Evolutionary conservation across 2,329 filamentous ascomycete species (phyloP).

Genomic region (Fusarium mundagurra): DNA sequence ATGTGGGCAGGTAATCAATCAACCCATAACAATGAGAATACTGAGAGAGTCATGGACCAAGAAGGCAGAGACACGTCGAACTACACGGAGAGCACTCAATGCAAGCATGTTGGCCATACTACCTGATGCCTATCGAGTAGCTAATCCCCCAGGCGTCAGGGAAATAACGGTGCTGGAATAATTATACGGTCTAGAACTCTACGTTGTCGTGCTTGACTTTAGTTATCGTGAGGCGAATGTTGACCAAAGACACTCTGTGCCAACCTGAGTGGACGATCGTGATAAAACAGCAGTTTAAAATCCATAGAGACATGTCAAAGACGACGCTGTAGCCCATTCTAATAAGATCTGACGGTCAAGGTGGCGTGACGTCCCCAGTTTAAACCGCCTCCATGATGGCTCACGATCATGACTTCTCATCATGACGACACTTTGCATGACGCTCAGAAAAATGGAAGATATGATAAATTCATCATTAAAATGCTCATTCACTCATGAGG

Average conservation of each 20-base stretch:
- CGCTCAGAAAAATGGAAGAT: background rate
- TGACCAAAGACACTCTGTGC: background rate
- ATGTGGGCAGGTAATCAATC: background rate
- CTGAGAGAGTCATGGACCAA: too few species aligned
- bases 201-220: background rate
- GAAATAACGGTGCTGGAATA: background rate
- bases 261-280: background rate
- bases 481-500: constrained; percentile 39
- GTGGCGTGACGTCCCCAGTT: background rate
- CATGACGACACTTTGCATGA: constrained; percentile 23
- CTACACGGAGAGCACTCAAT: background rate
- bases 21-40: background rate
- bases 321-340: background rate
- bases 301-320: background rate
- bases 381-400: constrained; percentile 19
- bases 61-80: too few species aligned
- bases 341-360: too few species aligned
- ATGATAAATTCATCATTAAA: constrained; percentile 39
- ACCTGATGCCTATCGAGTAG: too few species aligned
- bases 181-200: too few species aligned
- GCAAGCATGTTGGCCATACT: background rate
- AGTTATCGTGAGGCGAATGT: background rate
- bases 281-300: background rate
- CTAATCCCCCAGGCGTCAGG: background rate
- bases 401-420: constrained; percentile 25